Percentiles rank a stretch among this genome's conserved stretches.
These are phyloP conservation scores for Phytophthora rubi DNA, from an alignment of 352 stramenopile genomes.

Conservation along the genomic window DNA sequence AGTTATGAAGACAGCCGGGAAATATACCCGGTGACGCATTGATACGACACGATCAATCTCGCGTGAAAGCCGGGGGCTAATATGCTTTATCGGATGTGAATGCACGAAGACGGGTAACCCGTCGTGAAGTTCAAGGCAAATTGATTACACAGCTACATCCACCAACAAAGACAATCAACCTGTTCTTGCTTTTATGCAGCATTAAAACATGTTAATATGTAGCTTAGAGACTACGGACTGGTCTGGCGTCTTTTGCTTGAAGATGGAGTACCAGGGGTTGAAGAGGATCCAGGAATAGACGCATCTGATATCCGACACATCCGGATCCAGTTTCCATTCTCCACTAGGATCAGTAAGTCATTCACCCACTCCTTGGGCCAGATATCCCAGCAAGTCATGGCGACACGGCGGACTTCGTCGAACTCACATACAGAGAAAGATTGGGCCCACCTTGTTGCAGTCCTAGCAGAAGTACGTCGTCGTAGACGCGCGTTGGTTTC, in stretches of 20 bases:
- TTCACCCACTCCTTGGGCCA: neutral
- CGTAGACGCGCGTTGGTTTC: neutral
- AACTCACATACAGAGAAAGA: conserved; percentile 7
- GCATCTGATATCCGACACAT: neutral
- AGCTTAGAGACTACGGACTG: neutral
- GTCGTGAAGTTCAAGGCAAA: too few relatives aligned
- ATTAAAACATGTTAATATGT: neutral
- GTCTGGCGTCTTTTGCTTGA: neutral
- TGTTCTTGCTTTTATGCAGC: neutral
- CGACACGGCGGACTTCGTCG: neutral
- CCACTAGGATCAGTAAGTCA: conserved; percentile 2
- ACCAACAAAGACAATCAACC: too few relatives aligned
- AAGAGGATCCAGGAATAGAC: neutral
- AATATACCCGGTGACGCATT: too few relatives aligned
- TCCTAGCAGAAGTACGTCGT: conserved; percentile 8
- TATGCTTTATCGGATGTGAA: too few relatives aligned
- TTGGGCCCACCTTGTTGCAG: neutral
- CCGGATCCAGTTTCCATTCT: neutral
- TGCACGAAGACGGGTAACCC: too few relatives aligned
- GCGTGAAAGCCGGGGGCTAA: too few relatives aligned
- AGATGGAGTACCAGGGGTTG: neutral
- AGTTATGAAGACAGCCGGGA: too few relatives aligned
- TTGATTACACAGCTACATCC: too few relatives aligned
- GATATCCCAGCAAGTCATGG: conserved; percentile 5
- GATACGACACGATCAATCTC: too few relatives aligned